Conservation (phyloP, 495 filamentous ascomycete species). For the Neurospora tetrasperma region DNA sequence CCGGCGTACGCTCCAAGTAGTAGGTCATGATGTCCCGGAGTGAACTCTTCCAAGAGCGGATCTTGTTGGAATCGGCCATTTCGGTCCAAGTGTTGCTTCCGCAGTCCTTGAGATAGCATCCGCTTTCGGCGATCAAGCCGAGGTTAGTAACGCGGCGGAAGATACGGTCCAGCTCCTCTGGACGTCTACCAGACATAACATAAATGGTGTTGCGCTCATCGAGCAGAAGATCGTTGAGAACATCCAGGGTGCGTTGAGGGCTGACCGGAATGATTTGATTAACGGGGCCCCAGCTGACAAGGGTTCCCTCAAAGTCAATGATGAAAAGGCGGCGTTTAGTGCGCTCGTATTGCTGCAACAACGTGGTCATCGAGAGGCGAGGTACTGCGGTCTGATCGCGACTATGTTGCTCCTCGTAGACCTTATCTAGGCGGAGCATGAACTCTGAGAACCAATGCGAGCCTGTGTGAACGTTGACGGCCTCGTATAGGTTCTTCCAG, state of each 20-base stretch:
- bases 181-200: conserved; percentile 77
- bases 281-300: conserved; percentile 74
- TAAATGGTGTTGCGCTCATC: conserved; percentile 80
- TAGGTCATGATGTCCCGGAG: conserved; percentile 71
- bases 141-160: conserved; percentile 70
- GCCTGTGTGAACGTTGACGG: conserved; percentile 72
- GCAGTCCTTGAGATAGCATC: conserved; percentile 71
- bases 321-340: conserved; percentile 67
- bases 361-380: conserved; percentile 54
- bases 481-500: conserved; percentile 62
- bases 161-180: conserved; percentile 76
- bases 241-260: conserved; percentile 64
- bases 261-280: conserved; percentile 71
- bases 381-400: conserved; percentile 79
- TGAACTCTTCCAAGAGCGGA: conserved; percentile 63
- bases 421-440: conserved; percentile 52
- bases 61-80: conserved; percentile 57
- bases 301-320: conserved; percentile 84
- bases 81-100: conserved; percentile 59
- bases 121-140: conserved; percentile 86
- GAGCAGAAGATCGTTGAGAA: conserved; percentile 64
- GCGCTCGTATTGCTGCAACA: conserved; percentile 53
- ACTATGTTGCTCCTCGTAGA: conserved; percentile 71
- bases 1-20: conserved; percentile 79
- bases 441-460: conserved; percentile 73